Evolutionary conservation across 2,329 filamentous ascomycete genomes (phyloP), one percentile per base, ranked within the genome.

Genomic region (Paecilomyces variotii): DNA sequence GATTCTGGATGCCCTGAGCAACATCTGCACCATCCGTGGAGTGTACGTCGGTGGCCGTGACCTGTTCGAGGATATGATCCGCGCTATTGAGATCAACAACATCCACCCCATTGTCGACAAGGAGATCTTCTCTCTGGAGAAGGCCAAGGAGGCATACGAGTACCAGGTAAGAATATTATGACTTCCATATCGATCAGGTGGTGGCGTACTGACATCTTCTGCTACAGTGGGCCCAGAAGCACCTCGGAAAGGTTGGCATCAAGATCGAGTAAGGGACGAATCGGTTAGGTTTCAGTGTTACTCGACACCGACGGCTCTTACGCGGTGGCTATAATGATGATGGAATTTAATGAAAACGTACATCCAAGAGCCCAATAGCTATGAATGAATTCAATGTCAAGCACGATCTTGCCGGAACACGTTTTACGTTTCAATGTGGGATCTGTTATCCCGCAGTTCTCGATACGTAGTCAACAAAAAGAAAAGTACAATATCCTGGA

Each of bases 101-200:
- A 82, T 86, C 63, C 79, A 83, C 61, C 84, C 84, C 1, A 74
- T 86, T 24, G 76, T 86, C 19, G 84, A 86, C 64, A 72, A 81
- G 65, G 83, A 81, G 71, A 75, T 81, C 11, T 86, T 84, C 65
- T 73, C 71, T 35, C 70, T 86, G 4, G 76, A 79, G 25, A 67
- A 84, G 63, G 68, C 77, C 3, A 80, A 78, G 66, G 80, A 80
- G 56, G 82, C 82, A 0, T 84, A 82, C 66, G 71, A 82, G 57
- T 80, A 84, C 60, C 79, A 83, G 76, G 71, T 72, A 58, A 68
- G 70, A 64, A 9, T 56, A 4, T n/a, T 6, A 14, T 19, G 50
- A 6, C 5, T 25, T 3, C 25, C 12, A 34, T 12, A 32, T 32
- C 30, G 12, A 74, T 74, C 12, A 32, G 27, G 24, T 1, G 11